phyloP scores from a whole-genome alignment of 768 basidiomycete genomes.

The Boletus insuetus region DNA sequence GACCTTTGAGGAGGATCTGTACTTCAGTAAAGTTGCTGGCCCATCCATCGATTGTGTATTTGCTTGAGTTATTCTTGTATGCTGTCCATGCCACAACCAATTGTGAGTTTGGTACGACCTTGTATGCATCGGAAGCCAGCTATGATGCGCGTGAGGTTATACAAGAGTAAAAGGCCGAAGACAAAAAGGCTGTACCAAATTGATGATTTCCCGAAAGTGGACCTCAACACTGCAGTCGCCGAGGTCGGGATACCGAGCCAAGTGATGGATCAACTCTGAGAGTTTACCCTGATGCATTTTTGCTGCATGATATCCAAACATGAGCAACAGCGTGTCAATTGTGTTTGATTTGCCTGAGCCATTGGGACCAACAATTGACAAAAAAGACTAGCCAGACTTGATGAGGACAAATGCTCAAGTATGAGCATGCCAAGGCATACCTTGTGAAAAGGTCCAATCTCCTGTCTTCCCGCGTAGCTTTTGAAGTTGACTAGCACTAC shows the following conservation, averaged over 20 bases:
- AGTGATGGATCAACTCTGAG: conserved; percentile 96
- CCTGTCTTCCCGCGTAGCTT: conserved; percentile 93
- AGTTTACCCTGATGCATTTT: conserved; percentile 99
- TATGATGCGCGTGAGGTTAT: conserved; percentile 27
- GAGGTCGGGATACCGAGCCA: conserved; percentile 78
- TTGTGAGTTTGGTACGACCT: conserved; percentile 83
- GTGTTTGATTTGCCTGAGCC: conserved; percentile 99
- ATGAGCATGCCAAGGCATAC: conserved; percentile 36
- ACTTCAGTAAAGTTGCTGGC: conserved; percentile 84
- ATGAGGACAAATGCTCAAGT: background rate
- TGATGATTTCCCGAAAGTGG: conserved; percentile 93
- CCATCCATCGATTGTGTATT: conserved; percentile 85
- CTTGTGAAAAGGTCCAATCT: conserved; percentile 99
- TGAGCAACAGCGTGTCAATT: conserved; percentile 99
- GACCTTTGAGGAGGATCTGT: no score
- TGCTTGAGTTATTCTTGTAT: conserved; percentile 84
- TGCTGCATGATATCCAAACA: conserved; percentile 94
- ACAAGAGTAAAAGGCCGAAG: background rate
- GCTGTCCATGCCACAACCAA: conserved; percentile 87
- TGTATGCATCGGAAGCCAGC: conserved; percentile 88
- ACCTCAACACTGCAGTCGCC: conserved; percentile 92
- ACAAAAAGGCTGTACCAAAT: conserved; percentile 57
- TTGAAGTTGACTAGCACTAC: conserved; percentile 94
- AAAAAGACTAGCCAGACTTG: conserved; percentile 70
- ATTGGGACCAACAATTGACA: conserved; percentile 96